Conservation (phyloP, 352 stramenopile genomes). For the Globisporangium spinosum region DNA sequence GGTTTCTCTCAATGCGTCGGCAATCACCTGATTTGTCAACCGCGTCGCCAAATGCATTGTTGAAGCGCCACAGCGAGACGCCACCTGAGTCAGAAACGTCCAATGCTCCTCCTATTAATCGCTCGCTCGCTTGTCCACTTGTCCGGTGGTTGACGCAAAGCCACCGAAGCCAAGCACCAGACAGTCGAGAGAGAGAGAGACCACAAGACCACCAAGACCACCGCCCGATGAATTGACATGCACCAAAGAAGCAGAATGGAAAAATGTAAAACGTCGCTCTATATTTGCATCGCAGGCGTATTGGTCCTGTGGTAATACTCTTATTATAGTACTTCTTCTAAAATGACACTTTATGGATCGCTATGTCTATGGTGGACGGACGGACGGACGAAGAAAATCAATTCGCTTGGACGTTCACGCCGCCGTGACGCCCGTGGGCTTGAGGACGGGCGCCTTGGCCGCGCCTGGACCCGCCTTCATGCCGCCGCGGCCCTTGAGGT, state of each 20-base stretch:
- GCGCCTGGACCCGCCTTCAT: constrained; percentile 24
- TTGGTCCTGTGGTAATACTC: constrained; percentile 7
- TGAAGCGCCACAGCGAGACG: background rate
- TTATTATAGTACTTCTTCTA: constrained; percentile 14
- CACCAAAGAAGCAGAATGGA: background rate
- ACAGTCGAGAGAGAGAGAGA: background rate
- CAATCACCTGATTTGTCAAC: too few relatives aligned
- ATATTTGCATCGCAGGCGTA: constrained; percentile 3
- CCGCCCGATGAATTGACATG: background rate
- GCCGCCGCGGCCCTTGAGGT: constrained; percentile 19
- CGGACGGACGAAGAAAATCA: background rate
- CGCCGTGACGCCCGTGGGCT: constrained; percentile 44
- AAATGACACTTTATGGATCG: constrained; percentile 11
- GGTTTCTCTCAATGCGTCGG: background rate
- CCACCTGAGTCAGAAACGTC: background rate
- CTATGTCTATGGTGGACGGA: background rate
- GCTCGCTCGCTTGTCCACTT: background rate
- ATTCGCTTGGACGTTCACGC: constrained; percentile 21
- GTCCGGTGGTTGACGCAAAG: background rate
- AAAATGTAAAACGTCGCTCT: background rate
- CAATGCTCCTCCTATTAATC: background rate
- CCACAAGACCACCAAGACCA: background rate
- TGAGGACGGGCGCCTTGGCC: constrained; percentile 22
- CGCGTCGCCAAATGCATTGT: too few relatives aligned
- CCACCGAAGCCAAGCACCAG: background rate